Evolutionary conservation across 164 flowering plant genomes (phyloP).

Genomic region (Sextonia rubra): DNA sequence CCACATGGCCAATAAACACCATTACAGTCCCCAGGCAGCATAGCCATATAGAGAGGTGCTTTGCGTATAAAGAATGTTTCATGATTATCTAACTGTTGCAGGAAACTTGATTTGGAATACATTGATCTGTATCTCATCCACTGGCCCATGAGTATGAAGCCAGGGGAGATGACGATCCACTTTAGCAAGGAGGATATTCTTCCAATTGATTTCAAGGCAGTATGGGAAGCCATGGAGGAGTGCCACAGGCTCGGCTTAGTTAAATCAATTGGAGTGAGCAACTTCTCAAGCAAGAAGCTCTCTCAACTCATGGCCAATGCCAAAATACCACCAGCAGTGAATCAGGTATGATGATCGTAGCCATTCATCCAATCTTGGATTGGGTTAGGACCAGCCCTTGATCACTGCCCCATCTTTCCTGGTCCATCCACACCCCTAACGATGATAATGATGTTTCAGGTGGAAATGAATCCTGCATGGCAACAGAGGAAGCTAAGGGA

Average conservation of each 20-base stretch:
- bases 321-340: constrained; percentile 21
- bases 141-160: constrained; percentile 11
- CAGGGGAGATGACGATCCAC: background rate
- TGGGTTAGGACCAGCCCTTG: background rate
- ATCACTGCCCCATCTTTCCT: background rate
- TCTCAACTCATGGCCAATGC: constrained; percentile 7
- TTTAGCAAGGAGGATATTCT: constrained; percentile 6
- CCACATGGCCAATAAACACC: no score
- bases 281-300: constrained; percentile 25
- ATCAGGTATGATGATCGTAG: constrained; percentile 9
- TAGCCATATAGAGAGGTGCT: no score
- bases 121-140: constrained; percentile 13
- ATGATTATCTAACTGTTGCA: background rate
- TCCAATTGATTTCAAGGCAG: constrained; percentile 11
- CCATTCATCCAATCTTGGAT: background rate
- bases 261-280: constrained; percentile 24
- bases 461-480: constrained; percentile 34
- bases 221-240: constrained; percentile 23
- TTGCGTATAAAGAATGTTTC: no score
- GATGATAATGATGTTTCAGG: constrained; percentile 6
- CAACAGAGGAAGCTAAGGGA: constrained; percentile 22
- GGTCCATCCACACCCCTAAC: background rate
- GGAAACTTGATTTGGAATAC: constrained; percentile 13
- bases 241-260: constrained; percentile 17
- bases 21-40: no score